phyloP scores from a whole-genome alignment of 352 stramenopile genomes.

The Pythium volutum region DNA sequence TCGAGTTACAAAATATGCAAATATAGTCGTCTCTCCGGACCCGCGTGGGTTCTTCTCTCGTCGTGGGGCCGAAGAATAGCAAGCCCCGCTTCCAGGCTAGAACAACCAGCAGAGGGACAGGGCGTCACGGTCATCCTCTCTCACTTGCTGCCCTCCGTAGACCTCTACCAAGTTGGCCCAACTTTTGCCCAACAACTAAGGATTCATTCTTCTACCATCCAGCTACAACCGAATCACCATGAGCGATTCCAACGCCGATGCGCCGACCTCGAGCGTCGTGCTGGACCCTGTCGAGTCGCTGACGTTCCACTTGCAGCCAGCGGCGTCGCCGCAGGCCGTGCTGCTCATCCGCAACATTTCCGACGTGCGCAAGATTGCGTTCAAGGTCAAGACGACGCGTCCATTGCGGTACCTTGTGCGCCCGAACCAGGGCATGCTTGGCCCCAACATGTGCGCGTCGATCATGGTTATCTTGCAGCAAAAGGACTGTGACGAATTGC shows the following conservation, averaged over 20 bases:
- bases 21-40: neutral
- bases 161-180: neutral
- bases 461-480: slow-evolving; percentile 89
- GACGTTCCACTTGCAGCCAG: slow-evolving; percentile 61
- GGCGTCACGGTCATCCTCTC: neutral
- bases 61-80: neutral
- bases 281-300: slow-evolving; percentile 82
- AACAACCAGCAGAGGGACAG: neutral
- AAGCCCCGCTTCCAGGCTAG: neutral
- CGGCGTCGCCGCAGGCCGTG: slow-evolving; percentile 70
- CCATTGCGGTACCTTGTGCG: slow-evolving; percentile 88
- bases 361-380: slow-evolving; percentile 78
- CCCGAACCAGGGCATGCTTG: slow-evolving; percentile 83
- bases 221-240: slow-evolving; percentile 22
- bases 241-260: slow-evolving; percentile 43
- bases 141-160: neutral
- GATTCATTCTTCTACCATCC: neutral
- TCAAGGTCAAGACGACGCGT: slow-evolving; percentile 89
- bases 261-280: slow-evolving; percentile 74
- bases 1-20: neutral
- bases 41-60: slow-evolving; percentile 14
- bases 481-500: slow-evolving; percentile 85
- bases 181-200: neutral
- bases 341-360: slow-evolving; percentile 84
- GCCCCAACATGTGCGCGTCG: slow-evolving; percentile 65